phyloP scores from a whole-genome alignment of 192 early-diverging fungal species.

The Gonapodya prolifera region DNA sequence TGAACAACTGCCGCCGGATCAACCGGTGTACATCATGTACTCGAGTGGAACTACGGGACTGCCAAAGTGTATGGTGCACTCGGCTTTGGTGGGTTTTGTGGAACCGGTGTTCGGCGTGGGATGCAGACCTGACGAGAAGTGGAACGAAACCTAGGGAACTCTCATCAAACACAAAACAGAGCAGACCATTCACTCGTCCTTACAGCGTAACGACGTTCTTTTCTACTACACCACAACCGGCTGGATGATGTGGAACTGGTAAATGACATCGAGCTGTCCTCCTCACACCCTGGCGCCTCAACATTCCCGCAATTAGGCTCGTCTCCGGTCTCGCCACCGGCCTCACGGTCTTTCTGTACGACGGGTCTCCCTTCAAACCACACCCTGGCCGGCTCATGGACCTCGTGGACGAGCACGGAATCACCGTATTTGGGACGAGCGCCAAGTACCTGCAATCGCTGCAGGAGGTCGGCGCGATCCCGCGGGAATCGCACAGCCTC shows the following conservation, averaged over 20 bases:
- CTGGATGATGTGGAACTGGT: slow-evolving; percentile 99
- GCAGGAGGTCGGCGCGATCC: slow-evolving; percentile 57
- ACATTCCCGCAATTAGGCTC: neutral
- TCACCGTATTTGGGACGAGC: slow-evolving; percentile 85
- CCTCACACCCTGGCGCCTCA: neutral
- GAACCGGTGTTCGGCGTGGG: neutral
- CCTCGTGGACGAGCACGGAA: slow-evolving; percentile 54
- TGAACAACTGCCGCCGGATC: slow-evolving; percentile 79
- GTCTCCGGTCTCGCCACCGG: slow-evolving; percentile 31
- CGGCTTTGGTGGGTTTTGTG: slow-evolving; percentile 37
- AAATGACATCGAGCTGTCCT: slow-evolving; percentile 24
- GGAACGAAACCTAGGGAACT: slow-evolving; percentile 33
- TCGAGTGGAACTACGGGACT: slow-evolving; percentile 79
- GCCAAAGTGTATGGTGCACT: slow-evolving; percentile 95
- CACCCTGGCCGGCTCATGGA: slow-evolving; percentile 62
- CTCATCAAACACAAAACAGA: slow-evolving; percentile 91
- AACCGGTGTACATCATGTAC: slow-evolving; percentile 84
- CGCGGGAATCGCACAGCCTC: slow-evolving; percentile 41
- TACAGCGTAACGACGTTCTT: slow-evolving; percentile 60
- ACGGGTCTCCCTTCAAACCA: slow-evolving; percentile 90
- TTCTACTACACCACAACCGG: slow-evolving; percentile 87
- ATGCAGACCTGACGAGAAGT: neutral
- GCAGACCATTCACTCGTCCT: slow-evolving; percentile 72
- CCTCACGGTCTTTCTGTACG: slow-evolving; percentile 69
- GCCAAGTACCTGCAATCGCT: slow-evolving; percentile 92